phyloP scores from a whole-genome alignment of 768 basidiomycete genomes.

The Auriscalpium vulgare region DNA sequence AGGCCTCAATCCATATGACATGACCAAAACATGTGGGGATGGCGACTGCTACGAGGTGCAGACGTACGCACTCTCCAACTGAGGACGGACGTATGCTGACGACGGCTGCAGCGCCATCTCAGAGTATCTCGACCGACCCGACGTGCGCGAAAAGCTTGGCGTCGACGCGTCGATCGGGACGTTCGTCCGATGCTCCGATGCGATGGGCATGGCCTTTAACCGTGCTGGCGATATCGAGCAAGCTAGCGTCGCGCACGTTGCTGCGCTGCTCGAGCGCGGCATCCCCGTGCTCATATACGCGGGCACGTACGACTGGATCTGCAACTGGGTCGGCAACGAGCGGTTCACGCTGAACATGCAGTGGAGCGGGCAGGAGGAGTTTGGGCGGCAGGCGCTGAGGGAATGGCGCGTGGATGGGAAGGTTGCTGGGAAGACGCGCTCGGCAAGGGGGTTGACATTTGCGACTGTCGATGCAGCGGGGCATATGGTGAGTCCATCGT shows the following conservation, averaged over 20 bases:
- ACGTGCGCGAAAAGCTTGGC: slow-evolving; percentile 49
- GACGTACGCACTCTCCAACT: slow-evolving; percentile 54
- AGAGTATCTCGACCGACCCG: slow-evolving; percentile 53
- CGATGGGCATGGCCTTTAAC: slow-evolving; percentile 44
- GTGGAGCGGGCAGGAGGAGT: slow-evolving; percentile 50
- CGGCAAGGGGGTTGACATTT: slow-evolving; percentile 50
- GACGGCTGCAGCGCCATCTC: slow-evolving; percentile 38
- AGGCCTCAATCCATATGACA: slow-evolving; percentile 55
- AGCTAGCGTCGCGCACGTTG: slow-evolving; percentile 32
- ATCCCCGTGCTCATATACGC: slow-evolving; percentile 47
- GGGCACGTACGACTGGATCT: slow-evolving; percentile 48
- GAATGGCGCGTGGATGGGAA: slow-evolving; percentile 51
- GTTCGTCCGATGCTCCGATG: slow-evolving; percentile 32
- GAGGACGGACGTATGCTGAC: not conserved
- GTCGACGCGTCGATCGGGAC: slow-evolving; percentile 40
- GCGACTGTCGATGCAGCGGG: slow-evolving; percentile 57
- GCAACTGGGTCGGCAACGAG: slow-evolving; percentile 61
- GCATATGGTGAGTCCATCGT: slow-evolving; percentile 52
- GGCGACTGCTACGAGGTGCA: slow-evolving; percentile 26
- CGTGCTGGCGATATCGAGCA: slow-evolving; percentile 32
- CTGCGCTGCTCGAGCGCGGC: slow-evolving; percentile 45
- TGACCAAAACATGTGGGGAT: slow-evolving; percentile 53
- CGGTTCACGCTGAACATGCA: slow-evolving; percentile 49
- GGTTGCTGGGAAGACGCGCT: slow-evolving; percentile 45
- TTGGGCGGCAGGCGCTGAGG: slow-evolving; percentile 32